Percentiles rank a stretch among this genome's conserved stretches.
Evolutionary conservation across 352 stramenopile species (phyloP).

Genomic region (Pythium aphanidermatum): DNA sequence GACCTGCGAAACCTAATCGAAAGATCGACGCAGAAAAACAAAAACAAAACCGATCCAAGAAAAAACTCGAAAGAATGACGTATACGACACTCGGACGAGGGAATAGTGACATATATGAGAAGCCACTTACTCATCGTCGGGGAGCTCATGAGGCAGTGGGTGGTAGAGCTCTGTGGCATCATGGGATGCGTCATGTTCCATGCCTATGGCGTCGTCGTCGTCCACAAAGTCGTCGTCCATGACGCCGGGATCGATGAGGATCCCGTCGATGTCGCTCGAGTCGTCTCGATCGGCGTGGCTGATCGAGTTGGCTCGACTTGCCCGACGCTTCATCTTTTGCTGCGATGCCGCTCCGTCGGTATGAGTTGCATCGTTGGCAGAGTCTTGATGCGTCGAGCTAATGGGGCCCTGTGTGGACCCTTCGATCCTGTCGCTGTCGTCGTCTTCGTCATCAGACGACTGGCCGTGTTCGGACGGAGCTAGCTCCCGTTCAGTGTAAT

Average conservation of each 20-base stretch:
- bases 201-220: conserved; percentile 7
- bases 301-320: neutral
- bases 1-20: too few species aligned
- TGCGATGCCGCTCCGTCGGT: neutral
- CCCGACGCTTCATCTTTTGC: conserved; percentile 3
- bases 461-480: conserved; percentile 22
- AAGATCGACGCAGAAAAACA: too few species aligned
- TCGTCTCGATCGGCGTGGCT: neutral
- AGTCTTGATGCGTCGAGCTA: too few species aligned
- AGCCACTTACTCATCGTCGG: too few species aligned
- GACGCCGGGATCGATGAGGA: conserved; percentile 17
- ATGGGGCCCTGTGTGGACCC: neutral
- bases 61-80: neutral
- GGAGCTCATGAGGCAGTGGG: conserved; percentile 2
- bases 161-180: neutral
- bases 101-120: too few species aligned
- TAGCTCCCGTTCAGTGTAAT: conserved; percentile 36
- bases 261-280: conserved; percentile 6
- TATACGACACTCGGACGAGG: conserved; percentile 4
- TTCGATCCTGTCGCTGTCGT: conserved; percentile 11
- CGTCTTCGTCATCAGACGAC: conserved; percentile 33
- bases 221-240: conserved; percentile 18
- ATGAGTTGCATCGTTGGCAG: too few species aligned
- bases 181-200: neutral
- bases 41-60: neutral